Evolutionary conservation across 371 early-diverging fungal genomes (phyloP).

Genomic region (Batkoa obscura): DNA sequence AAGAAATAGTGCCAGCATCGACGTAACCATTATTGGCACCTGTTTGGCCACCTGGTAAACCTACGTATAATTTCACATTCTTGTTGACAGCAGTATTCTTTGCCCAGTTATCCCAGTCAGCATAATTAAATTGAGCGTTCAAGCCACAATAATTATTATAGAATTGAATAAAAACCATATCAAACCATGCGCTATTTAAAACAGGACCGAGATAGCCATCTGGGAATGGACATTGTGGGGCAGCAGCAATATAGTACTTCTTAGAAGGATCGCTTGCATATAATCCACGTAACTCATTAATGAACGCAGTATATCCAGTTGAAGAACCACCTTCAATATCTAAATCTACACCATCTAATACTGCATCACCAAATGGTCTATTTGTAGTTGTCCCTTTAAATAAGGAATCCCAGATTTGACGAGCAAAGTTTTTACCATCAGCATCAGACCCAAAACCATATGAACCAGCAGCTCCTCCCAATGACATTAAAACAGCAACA

Average conservation of each 20-base stretch:
- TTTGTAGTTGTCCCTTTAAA: constrained; percentile 23
- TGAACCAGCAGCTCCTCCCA: constrained; percentile 45
- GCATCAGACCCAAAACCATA: constrained; percentile 23
- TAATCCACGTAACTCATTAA: constrained; percentile 5
- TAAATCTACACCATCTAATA: constrained; percentile 46
- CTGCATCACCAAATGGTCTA: constrained; percentile 40
- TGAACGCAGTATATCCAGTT: constrained; percentile 26
- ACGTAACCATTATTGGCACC: constrained; percentile 20
- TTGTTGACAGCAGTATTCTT: constrained; percentile 27
- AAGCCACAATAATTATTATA: constrained; percentile 44
- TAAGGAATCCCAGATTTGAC: constrained; percentile 35
- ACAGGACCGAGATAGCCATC: constrained; percentile 14
- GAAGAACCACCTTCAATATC: constrained; percentile 42
- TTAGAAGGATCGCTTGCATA: constrained; percentile 4
- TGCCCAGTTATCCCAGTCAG: constrained; percentile 35
- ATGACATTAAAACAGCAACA: constrained; percentile 32
- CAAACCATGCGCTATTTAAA: constrained; percentile 31
- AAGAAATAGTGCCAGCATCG: not conserved
- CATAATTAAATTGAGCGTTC: constrained; percentile 24
- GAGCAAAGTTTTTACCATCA: constrained; percentile 26
- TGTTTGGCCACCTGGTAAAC: constrained; percentile 33
- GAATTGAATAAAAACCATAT: constrained; percentile 52
- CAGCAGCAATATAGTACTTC: constrained; percentile 21
- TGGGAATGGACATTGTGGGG: constrained; percentile 28
- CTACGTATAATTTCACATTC: constrained; percentile 33